Conservation (phyloP, 768 basidiomycete genomes). For the Suillus subluteus region DNA sequence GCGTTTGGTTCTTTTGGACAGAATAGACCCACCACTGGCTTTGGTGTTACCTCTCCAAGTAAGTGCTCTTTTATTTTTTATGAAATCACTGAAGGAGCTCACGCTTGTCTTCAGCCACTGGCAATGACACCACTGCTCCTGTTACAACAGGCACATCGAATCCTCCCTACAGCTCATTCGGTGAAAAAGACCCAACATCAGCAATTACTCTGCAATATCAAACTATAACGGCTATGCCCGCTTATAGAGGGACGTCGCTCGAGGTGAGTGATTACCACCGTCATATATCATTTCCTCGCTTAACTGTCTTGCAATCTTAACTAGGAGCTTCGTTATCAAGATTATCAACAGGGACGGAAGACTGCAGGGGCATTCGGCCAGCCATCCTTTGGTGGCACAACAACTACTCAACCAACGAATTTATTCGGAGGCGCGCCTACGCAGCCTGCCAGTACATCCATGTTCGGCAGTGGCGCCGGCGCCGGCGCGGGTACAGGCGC, state of each 20-base stretch:
- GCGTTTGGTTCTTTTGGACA: constrained; percentile 67
- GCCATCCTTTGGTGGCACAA: constrained; percentile 32
- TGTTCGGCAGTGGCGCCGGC: constrained; percentile 32
- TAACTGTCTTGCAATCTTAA: background rate
- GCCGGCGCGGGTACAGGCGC: constrained; percentile 14
- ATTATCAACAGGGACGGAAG: constrained; percentile 76
- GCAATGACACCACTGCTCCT: constrained; percentile 35
- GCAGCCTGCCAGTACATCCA: constrained; percentile 32
- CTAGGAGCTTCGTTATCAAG: constrained; percentile 77
- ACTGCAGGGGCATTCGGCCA: constrained; percentile 67
- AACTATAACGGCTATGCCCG: constrained; percentile 78
- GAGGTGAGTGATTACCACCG: constrained; percentile 52
- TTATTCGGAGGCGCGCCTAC: constrained; percentile 32
- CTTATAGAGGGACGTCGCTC: constrained; percentile 76
- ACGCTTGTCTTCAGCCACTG: constrained; percentile 30
- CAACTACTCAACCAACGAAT: constrained; percentile 28
- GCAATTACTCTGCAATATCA: constrained; percentile 68
- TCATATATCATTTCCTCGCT: constrained; percentile 14
- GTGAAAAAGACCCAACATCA: constrained; percentile 67
- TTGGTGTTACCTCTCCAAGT: constrained; percentile 43
- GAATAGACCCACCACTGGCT: constrained; percentile 46
- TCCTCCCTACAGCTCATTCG: constrained; percentile 59
- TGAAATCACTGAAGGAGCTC: constrained; percentile 15
- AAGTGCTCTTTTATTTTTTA: constrained; percentile 17
- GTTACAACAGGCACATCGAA: constrained; percentile 73